These are phyloP conservation scores for Laetiporus sulphureus DNA, from an alignment of 1,284 basidiomycete genomes.

Conservation along the genomic window DNA sequence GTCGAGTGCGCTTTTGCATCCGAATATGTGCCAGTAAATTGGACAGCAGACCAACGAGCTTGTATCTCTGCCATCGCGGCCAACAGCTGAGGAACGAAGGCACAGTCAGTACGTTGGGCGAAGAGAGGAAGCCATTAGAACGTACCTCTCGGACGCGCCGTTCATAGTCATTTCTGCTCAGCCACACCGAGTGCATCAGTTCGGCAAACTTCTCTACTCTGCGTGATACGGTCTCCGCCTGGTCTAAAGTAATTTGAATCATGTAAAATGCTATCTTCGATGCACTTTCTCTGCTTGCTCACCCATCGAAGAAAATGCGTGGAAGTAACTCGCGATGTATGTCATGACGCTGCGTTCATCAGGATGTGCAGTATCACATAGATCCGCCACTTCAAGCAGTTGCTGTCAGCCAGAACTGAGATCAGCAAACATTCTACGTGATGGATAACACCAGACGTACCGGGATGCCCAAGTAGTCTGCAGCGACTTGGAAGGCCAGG, in stretches of 20 bases:
- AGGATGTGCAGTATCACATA: constrained; percentile 84
- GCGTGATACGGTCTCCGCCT: constrained; percentile 90
- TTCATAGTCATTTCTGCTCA: constrained; percentile 90
- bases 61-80: constrained; percentile 57
- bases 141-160: constrained; percentile 70
- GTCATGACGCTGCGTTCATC: constrained; percentile 97
- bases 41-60: constrained; percentile 53
- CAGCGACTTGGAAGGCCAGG: constrained; percentile 82
- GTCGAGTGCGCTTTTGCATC: constrained; percentile 77
- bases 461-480: constrained; percentile 83
- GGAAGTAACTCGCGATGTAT: constrained; percentile 94
- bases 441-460: constrained; percentile 39
- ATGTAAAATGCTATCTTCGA: neutral
- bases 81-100: constrained; percentile 48
- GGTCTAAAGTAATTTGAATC: constrained; percentile 47
- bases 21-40: constrained; percentile 69
- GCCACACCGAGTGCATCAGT: constrained; percentile 86
- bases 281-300: constrained; percentile 17
- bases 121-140: constrained; percentile 3
- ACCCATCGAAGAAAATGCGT: constrained; percentile 98
- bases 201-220: constrained; percentile 96
- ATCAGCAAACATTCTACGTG: constrained; percentile 3
- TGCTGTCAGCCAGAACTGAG: constrained; percentile 44
- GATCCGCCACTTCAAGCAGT: constrained; percentile 92
- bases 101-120: constrained; percentile 8